Percentiles rank a stretch among this genome's conserved stretches.
These are phyloP conservation scores for Lecanicillium sp. DNA, from an alignment of 2,329 filamentous ascomycete genomes.

Conservation along the genomic window DNA sequence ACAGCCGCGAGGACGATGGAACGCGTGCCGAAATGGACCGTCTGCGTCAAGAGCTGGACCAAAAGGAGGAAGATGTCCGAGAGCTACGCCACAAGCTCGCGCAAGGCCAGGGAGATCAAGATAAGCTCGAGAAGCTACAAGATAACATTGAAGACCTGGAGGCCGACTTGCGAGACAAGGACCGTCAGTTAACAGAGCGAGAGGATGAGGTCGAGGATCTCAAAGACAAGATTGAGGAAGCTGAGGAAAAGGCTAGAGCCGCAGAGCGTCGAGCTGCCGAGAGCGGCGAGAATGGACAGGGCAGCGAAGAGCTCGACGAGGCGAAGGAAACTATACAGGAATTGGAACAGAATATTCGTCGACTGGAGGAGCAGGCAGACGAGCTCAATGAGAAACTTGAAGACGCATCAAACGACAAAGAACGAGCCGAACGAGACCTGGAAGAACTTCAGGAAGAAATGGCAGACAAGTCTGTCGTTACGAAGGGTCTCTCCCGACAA, in stretches of 20 bases:
- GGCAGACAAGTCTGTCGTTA: constrained; percentile 71
- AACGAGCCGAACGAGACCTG: constrained; percentile 52
- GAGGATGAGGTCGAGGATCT: constrained; percentile 69
- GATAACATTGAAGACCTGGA: constrained; percentile 73
- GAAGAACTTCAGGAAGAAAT: constrained; percentile 69
- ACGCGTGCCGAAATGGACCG: constrained; percentile 56
- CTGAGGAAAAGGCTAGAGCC: constrained; percentile 54
- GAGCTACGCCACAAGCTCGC: constrained; percentile 55
- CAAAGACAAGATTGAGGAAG: constrained; percentile 47
- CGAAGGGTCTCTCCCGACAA: constrained; percentile 68
- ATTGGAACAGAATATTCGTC: constrained; percentile 48
- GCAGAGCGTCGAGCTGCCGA: constrained; percentile 45
- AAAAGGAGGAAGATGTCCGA: constrained; percentile 55
- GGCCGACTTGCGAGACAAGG: constrained; percentile 68
- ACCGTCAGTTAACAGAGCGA: constrained; percentile 63
- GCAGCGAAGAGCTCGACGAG: constrained; percentile 46
- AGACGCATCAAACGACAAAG: constrained; percentile 47
- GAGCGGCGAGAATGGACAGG: constrained; percentile 51
- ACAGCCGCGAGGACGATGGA: constrained; percentile 65
- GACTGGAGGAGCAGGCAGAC: constrained; percentile 48
- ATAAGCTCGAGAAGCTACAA: constrained; percentile 59
- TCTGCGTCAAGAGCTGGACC: constrained; percentile 50
- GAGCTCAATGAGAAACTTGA: constrained; percentile 50
- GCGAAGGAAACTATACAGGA: constrained; percentile 54
- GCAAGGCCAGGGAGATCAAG: constrained; percentile 48